phyloP scores from a whole-genome alignment of 2,329 filamentous ascomycete species.

The Lasiodiplodia hormozganensis region DNA sequence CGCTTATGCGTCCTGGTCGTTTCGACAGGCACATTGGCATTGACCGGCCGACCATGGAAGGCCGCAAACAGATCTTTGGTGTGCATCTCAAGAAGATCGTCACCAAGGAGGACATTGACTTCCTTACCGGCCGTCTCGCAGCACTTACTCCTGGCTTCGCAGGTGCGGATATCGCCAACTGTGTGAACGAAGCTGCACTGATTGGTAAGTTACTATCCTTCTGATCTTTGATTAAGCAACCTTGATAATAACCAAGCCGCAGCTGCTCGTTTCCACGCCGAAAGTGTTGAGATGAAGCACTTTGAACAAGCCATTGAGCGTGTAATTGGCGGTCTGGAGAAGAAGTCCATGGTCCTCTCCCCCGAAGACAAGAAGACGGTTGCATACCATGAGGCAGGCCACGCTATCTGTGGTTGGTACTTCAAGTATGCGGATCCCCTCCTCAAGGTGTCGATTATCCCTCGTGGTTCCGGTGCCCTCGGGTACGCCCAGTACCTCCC shows the following conservation, averaged over 20 bases:
- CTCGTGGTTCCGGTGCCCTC: constrained; percentile 88
- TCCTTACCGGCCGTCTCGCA: constrained; percentile 84
- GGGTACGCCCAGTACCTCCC: constrained; percentile 99
- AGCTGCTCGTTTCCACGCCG: constrained; percentile 85
- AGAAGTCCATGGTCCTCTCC: constrained; percentile 92
- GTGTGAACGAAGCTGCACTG: constrained; percentile 94
- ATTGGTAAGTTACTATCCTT: constrained; percentile 72
- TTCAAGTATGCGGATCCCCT: constrained; percentile 95
- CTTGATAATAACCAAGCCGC: constrained; percentile 50
- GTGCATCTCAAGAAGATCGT: constrained; percentile 96
- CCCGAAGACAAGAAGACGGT: constrained; percentile 95
- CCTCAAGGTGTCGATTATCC: constrained; percentile 98
- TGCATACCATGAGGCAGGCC: constrained; percentile 97
- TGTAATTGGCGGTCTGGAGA: constrained; percentile 94
- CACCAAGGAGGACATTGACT: constrained; percentile 86
- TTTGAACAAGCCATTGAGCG: constrained; percentile 98
- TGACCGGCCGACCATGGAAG: constrained; percentile 95
- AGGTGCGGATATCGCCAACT: constrained; percentile 97
- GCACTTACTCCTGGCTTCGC: constrained; percentile 96
- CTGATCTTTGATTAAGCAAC: background rate
- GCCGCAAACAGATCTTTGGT: constrained; percentile 92
- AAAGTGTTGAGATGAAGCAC: constrained; percentile 83
- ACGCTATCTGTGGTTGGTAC: constrained; percentile 98
- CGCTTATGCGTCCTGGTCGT: constrained; percentile 92
- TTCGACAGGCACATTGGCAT: constrained; percentile 98